Conservation (phyloP, 768 basidiomycete genomes). For the Gloeophyllum trabeum region DNA sequence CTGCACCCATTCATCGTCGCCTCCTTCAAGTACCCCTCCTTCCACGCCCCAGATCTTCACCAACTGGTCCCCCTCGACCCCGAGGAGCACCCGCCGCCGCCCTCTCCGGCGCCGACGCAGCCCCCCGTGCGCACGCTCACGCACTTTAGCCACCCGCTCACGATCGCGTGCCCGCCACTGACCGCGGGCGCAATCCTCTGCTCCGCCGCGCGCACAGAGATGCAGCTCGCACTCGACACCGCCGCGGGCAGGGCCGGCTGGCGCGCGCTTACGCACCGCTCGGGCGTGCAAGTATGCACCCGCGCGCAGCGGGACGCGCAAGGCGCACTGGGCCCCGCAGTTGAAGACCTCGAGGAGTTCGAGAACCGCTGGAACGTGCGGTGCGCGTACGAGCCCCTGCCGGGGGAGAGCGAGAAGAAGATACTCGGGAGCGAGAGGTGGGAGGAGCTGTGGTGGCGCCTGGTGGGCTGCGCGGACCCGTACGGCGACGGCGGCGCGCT, state of each 20-base stretch:
- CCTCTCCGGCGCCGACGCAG: neutral
- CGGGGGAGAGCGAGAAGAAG: conserved; percentile 8
- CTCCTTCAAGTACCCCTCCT: conserved; percentile 24
- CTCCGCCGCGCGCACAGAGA: conserved; percentile 24
- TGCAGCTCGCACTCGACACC: conserved; percentile 18
- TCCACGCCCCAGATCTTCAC: conserved; percentile 27
- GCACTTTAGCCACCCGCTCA: conserved; percentile 30
- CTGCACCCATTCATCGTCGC: neutral
- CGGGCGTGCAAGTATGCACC: conserved; percentile 23
- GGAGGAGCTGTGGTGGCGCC: conserved; percentile 38
- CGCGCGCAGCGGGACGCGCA: conserved; percentile 21
- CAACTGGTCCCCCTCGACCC: neutral
- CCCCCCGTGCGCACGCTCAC: conserved; percentile 16
- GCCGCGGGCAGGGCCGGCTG: conserved; percentile 4
- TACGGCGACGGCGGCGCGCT: conserved; percentile 12
- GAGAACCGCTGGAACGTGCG: neutral
- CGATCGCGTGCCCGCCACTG: conserved; percentile 27
- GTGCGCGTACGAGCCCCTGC: conserved; percentile 3
- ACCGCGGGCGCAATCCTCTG: conserved; percentile 28
- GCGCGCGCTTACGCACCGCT: conserved; percentile 4
- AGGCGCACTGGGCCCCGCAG: conserved; percentile 19
- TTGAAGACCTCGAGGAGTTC: conserved; percentile 22
- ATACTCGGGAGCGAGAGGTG: conserved; percentile 16
- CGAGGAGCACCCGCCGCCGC: neutral
- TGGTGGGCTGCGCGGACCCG: conserved; percentile 27